phyloP scores from a whole-genome alignment of 139 green algal species.

The Chlorella sp. region DNA sequence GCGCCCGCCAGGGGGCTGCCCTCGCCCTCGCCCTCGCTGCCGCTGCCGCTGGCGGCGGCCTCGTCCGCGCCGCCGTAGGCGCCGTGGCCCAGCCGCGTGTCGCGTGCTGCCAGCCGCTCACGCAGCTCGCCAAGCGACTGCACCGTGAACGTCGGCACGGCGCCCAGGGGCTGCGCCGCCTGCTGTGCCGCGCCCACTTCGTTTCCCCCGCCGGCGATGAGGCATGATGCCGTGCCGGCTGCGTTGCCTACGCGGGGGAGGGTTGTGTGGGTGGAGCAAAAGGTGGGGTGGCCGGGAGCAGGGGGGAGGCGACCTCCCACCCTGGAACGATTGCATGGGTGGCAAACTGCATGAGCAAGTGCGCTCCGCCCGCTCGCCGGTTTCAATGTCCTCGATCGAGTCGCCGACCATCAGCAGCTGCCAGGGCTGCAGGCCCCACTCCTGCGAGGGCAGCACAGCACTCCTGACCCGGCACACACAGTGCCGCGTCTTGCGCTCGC shows the following conservation, averaged over 20 bases:
- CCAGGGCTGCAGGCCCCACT: conserved; percentile 48
- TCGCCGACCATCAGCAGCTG: conserved; percentile 79
- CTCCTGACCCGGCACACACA: not conserved
- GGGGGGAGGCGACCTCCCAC: too few relatives aligned
- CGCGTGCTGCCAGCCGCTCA: conserved; percentile 36
- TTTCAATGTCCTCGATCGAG: conserved; percentile 53
- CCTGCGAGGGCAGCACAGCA: conserved; percentile 10
- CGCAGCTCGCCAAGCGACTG: conserved; percentile 49
- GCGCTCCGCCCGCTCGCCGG: too few relatives aligned
- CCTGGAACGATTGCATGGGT: too few relatives aligned
- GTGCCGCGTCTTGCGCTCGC: too few relatives aligned
- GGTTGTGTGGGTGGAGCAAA: too few relatives aligned
- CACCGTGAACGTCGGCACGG: conserved; percentile 69
- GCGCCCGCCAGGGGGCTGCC: conserved; percentile 34
- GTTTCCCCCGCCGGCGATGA: conserved; percentile 63
- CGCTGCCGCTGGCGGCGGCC: not conserved
- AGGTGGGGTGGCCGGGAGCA: too few relatives aligned
- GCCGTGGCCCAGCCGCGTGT: conserved; percentile 30
- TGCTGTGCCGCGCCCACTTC: conserved; percentile 42
- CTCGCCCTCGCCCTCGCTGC: not conserved
- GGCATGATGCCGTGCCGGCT: conserved; percentile 67
- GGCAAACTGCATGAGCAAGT: too few relatives aligned
- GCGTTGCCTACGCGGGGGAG: too few relatives aligned
- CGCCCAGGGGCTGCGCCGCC: conserved; percentile 38
- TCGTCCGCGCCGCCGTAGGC: conserved; percentile 1